Conservation (phyloP, 2,329 filamentous ascomycete genomes). For the Penicillium brasilianum region DNA sequence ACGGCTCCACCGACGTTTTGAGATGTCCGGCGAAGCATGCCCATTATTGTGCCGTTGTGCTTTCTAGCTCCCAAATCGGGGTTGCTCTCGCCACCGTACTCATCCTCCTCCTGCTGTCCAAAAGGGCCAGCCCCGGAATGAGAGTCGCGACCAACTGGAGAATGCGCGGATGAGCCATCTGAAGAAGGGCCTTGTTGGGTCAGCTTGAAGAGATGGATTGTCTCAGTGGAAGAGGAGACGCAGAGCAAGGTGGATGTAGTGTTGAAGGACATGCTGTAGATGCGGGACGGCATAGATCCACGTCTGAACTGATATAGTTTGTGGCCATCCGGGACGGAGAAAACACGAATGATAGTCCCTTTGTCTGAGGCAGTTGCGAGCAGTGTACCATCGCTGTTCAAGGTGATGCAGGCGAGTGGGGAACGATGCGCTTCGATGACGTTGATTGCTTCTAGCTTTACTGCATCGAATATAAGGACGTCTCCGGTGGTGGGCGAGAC, state of each 20-base stretch:
- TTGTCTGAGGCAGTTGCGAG: conserved; percentile 96
- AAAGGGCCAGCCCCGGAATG: conserved; percentile 35
- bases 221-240: conserved; percentile 95
- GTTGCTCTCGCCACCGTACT: conserved; percentile 35
- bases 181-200: conserved; percentile 46
- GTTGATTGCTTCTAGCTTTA: conserved; percentile 89
- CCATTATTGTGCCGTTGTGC: conserved; percentile 79
- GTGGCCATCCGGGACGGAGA: conserved; percentile 85
- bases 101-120: conserved; percentile 39
- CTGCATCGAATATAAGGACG: conserved; percentile 88
- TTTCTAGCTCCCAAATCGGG: conserved; percentile 49
- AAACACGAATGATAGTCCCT: conserved; percentile 95
- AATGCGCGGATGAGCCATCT: conserved; percentile 36
- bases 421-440: conserved; percentile 95
- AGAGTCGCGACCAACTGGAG: conserved; percentile 33
- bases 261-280: conserved; percentile 99
- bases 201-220: conserved; percentile 93
- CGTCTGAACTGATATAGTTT: conserved; percentile 96
- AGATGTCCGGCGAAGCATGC: conserved; percentile 89
- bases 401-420: conserved; percentile 83
- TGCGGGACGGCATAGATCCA: conserved; percentile 92
- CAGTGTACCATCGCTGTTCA: conserved; percentile 90
- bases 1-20: conserved; percentile 90
- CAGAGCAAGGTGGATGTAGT: conserved; percentile 89
- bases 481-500: conserved; percentile 86